Conservation (phyloP, 2,329 filamentous ascomycete species). For the Xenosphaeropsis pyriputrescens region DNA sequence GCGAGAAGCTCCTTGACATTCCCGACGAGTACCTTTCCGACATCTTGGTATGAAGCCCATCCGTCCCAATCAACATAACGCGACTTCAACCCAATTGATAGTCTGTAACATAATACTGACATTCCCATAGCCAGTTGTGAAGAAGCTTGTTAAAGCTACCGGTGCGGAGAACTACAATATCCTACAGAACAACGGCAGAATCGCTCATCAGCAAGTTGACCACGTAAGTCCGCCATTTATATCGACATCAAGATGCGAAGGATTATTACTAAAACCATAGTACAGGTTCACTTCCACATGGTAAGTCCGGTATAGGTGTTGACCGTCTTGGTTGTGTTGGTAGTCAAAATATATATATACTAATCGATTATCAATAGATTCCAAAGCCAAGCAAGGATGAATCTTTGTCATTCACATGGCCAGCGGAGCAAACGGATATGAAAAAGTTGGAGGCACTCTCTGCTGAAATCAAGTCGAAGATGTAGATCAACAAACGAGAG, state of each 20-base stretch:
- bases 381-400: slow-evolving; percentile 80
- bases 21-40: slow-evolving; percentile 78
- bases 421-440: slow-evolving; percentile 62
- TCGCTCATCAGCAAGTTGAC: slow-evolving; percentile 85
- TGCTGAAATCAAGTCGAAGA: slow-evolving; percentile 81
- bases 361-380: slow-evolving; percentile 39
- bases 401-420: slow-evolving; percentile 72
- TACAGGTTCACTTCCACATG: slow-evolving; percentile 84
- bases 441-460: slow-evolving; percentile 64
- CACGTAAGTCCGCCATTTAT: slow-evolving; percentile 46
- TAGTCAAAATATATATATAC: slow-evolving; percentile 1
- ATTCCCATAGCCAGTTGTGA: slow-evolving; percentile 53
- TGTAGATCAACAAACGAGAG: slow-evolving; percentile 32
- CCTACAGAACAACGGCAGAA: slow-evolving; percentile 85
- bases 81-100: not conserved
- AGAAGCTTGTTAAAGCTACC: slow-evolving; percentile 68
- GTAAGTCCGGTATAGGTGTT: slow-evolving; percentile 26
- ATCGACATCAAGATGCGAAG: not conserved
- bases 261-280: slow-evolving; percentile 3
- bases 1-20: slow-evolving; percentile 80
- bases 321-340: not conserved
- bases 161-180: slow-evolving; percentile 80
- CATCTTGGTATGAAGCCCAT: slow-evolving; percentile 47
- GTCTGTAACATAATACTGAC: not conserved
- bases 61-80: not conserved